Percentiles rank a stretch among this genome's conserved stretches.
These are phyloP conservation scores for Sordariomycetes sp. DNA, from an alignment of 2,329 filamentous ascomycete genomes.

Conservation along the genomic window DNA sequence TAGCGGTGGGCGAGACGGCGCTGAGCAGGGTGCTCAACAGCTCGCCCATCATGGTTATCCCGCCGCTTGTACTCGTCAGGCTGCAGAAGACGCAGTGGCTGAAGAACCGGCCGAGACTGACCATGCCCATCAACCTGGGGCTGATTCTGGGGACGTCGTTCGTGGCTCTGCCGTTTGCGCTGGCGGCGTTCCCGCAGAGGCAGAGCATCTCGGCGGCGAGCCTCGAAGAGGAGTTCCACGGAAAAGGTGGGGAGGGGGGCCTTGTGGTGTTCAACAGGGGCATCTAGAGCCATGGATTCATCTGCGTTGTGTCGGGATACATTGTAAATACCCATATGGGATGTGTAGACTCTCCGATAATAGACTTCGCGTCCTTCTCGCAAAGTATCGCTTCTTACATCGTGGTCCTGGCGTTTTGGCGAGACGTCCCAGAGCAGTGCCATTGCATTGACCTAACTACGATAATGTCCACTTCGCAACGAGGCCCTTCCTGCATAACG, in stretches of 20 bases:
- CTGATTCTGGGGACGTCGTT: slow-evolving; percentile 81
- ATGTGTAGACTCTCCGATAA: neutral
- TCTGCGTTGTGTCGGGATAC: neutral
- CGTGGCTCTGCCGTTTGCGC: slow-evolving; percentile 77
- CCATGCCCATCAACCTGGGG: slow-evolving; percentile 74
- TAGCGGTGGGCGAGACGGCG: slow-evolving; percentile 90
- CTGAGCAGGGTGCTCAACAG: slow-evolving; percentile 86
- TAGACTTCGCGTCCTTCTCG: neutral
- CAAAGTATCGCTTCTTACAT: neutral
- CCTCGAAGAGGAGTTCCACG: slow-evolving; percentile 81
- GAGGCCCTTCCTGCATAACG: neutral
- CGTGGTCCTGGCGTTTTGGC: neutral
- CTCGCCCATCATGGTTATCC: slow-evolving; percentile 94
- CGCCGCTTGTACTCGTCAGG: slow-evolving; percentile 73
- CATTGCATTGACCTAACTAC: no score
- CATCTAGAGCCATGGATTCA: slow-evolving; percentile 42
- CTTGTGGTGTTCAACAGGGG: slow-evolving; percentile 96
- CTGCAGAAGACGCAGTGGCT: slow-evolving; percentile 81
- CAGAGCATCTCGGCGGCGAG: slow-evolving; percentile 67
- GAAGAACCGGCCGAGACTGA: slow-evolving; percentile 57
- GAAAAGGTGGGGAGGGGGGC: slow-evolving; percentile 64
- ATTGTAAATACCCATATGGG: neutral
- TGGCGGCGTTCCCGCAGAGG: slow-evolving; percentile 86
- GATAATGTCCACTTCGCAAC: no score
- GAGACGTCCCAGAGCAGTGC: no score